Evolutionary conservation across 805 yeast species (phyloP).

Genomic region (Maudiozyma turicensis): DNA sequence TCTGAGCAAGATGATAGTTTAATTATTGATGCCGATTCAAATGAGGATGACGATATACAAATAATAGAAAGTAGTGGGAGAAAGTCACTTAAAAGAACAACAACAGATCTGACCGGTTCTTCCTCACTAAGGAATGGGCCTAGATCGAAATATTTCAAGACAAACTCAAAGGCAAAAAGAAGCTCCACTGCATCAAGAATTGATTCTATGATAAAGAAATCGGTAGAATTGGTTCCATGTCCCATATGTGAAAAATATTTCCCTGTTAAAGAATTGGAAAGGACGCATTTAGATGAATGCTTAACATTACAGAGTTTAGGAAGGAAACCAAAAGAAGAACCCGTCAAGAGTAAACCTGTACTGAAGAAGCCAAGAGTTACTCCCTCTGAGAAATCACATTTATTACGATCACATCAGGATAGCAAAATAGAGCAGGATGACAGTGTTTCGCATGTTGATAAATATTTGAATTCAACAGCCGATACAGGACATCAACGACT

Average conservation of each 20-base stretch:
- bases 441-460: constrained; percentile 10
- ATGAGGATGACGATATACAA: constrained; percentile 20
- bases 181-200: constrained; percentile 6
- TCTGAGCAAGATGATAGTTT: constrained; percentile 15
- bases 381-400: background rate
- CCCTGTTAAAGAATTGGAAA: constrained; percentile 47
- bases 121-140: background rate
- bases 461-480: constrained; percentile 33
- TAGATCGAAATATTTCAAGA: background rate
- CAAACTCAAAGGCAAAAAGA: background rate
- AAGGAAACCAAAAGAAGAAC: background rate
- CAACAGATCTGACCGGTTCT: background rate
- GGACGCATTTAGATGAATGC: constrained; percentile 55
- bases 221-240: constrained; percentile 38
- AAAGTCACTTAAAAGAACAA: constrained; percentile 6
- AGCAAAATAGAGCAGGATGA: background rate
- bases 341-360: background rate
- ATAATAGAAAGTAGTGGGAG: constrained; percentile 23
- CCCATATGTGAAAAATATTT: constrained; percentile 55
- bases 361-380: background rate
- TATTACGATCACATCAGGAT: background rate
- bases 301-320: constrained; percentile 24
- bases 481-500: constrained; percentile 30
- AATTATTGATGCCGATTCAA: constrained; percentile 14
- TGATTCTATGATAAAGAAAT: constrained; percentile 8